Base-by-base conservation (phyloP, 306 rosid species). In the Trichosanthes cucumerina region DNA sequence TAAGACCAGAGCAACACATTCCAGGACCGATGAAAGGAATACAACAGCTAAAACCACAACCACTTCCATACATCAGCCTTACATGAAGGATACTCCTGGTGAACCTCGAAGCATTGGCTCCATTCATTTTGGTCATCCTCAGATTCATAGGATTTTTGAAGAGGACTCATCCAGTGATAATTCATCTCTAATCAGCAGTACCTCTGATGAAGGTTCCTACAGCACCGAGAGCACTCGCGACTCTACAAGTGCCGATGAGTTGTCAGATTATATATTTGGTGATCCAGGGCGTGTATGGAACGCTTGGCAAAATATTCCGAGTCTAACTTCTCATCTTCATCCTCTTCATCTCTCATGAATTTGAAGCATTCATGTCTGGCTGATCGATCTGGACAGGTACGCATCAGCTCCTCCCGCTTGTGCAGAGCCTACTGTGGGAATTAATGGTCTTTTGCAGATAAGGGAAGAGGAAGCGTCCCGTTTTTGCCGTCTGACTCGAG, bases 151-250 rank as follows among this genome's bases (percentile, higher is more conserved):
- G 87, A 84, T 84, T 85, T 76, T 88, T 18, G 92, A 89, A 82
- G 92, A 92, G 70, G 98, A 92, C 86, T 90, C 96, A 8, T 91
- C 96, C 38, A 95, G 98, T 80, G 98, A 95, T 79, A 89, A 85
- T 82, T 87, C 97, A 52, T 95, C 98, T 65, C 93, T 92, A 54
- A 44, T 92, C 83, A 92, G 97, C 89, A 81, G 63, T 81, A 85
- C 84, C 79, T 96, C 98, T 0, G 97, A 96, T 31, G 97, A 85
- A 87, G 93, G 97, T 80, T 96, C 97, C 80, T 91, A 87, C 80
- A 88, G 99, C 70, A 92, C 97, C 0, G 97, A 89, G 36, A 92
- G 93, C 85, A 88, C 96, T 69, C 79, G 81, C 0, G 87, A 87
- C 82, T 88, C 97, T 18, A 73, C 85, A 52, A 88, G 93, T 81